Evolutionary conservation across 805 yeast genomes (phyloP).

Genomic region (Cyberlindnera mycetangii): DNA sequence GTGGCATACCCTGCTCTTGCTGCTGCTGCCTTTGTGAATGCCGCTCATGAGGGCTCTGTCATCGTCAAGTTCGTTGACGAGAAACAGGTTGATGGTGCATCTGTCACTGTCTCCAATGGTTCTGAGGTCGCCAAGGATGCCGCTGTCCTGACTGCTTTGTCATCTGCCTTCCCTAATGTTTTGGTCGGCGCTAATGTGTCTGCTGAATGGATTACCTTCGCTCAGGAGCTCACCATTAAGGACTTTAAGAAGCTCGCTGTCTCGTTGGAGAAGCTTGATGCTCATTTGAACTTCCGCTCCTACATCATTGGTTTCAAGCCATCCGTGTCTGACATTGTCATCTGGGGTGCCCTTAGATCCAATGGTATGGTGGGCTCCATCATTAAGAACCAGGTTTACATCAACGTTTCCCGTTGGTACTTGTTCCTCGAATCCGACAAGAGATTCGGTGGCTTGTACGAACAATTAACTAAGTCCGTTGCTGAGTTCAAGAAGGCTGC

Average conservation of each 20-base stretch:
- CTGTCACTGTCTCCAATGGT: slow-evolving; percentile 41
- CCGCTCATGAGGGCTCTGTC: slow-evolving; percentile 47
- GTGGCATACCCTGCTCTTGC: slow-evolving; percentile 77
- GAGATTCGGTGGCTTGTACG: slow-evolving; percentile 68
- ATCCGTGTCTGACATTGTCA: slow-evolving; percentile 77
- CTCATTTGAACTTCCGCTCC: slow-evolving; percentile 81
- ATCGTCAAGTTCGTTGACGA: slow-evolving; percentile 70
- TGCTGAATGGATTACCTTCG: slow-evolving; percentile 65
- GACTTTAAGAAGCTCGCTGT: slow-evolving; percentile 84
- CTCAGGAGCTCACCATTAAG: slow-evolving; percentile 68
- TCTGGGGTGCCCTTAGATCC: slow-evolving; percentile 93
- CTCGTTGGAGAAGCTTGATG: slow-evolving; percentile 76
- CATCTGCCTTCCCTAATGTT: slow-evolving; percentile 49
- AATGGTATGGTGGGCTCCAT: slow-evolving; percentile 92
- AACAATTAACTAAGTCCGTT: slow-evolving; percentile 61
- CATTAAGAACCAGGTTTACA: slow-evolving; percentile 77
- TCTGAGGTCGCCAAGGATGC: slow-evolving; percentile 43
- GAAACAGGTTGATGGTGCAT: slow-evolving; percentile 53
- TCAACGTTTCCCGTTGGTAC: slow-evolving; percentile 94
- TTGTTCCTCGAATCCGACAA: slow-evolving; percentile 64
- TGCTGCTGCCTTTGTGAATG: slow-evolving; percentile 74
- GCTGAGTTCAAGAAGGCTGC: slow-evolving; percentile 71
- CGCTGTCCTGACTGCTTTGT: slow-evolving; percentile 46
- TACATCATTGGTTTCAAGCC: slow-evolving; percentile 65
- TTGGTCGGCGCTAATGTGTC: slow-evolving; percentile 35